Conservation (phyloP, 179 eudicot species). For the Silene coronaria region DNA sequence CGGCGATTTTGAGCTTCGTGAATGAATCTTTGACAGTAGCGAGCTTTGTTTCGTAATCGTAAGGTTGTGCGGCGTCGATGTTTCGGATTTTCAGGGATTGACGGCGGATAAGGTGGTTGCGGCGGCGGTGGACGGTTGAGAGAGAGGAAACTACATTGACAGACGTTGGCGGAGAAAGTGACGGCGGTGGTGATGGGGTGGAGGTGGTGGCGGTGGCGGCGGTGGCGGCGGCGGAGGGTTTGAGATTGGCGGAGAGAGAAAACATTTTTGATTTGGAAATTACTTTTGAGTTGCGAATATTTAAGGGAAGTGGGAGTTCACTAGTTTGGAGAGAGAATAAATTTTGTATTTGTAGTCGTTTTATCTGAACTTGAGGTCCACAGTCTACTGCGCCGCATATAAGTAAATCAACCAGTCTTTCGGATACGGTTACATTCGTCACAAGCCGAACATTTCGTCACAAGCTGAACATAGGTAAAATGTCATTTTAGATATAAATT, state of each 20-base stretch:
- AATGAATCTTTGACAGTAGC: conserved; percentile 20
- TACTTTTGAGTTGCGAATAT: background rate
- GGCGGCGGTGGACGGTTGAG: background rate
- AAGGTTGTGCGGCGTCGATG: conserved; percentile 66
- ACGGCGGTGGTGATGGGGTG: background rate
- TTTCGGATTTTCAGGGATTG: conserved; percentile 30
- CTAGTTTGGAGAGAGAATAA: no score
- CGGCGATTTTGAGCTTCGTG: conserved; percentile 52
- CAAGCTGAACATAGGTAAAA: no score
- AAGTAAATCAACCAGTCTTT: no score
- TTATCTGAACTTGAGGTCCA: no score
- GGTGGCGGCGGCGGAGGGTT: conserved; percentile 19
- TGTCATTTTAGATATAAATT: no score
- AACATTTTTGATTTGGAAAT: conserved; percentile 20
- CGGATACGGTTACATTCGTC: no score
- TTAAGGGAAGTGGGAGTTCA: background rate
- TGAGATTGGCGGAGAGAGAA: conserved; percentile 19
- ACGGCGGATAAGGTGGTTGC: background rate
- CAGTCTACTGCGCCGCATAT: no score
- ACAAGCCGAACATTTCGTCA: no score
- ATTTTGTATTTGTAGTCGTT: no score
- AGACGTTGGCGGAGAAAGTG: background rate
- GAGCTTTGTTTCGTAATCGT: conserved; percentile 52
- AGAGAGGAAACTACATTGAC: conserved; percentile 1
- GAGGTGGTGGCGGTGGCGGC: background rate